phyloP scores from a whole-genome alignment of 2,329 filamentous ascomycete genomes.

The Fusarium sp. region DNA sequence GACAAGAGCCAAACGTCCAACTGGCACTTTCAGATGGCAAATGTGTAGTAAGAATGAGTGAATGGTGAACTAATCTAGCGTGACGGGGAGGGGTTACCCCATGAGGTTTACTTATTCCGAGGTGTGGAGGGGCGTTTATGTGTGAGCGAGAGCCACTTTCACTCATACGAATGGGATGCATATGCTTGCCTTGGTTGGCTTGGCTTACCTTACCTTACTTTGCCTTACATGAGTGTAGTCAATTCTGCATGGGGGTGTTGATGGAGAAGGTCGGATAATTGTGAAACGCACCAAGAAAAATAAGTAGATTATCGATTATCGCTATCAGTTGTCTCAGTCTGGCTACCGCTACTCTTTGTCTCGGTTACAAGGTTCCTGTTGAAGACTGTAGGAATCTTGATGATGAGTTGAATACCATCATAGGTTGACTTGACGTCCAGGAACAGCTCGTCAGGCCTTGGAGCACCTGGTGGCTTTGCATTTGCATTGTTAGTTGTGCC shows the following conservation, averaged over 20 bases:
- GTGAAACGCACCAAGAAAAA: conserved; percentile 35
- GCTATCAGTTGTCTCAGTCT: conserved; percentile 17
- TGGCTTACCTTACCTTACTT: conserved; percentile 10
- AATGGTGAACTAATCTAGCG: conserved; percentile 27
- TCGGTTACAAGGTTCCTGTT: conserved; percentile 47
- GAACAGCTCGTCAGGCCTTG: conserved; percentile 62
- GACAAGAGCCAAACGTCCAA: not conserved
- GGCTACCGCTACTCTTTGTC: conserved; percentile 24
- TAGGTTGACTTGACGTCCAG: conserved; percentile 68
- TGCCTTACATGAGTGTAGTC: conserved; percentile 11
- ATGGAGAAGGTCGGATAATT: conserved; percentile 16
- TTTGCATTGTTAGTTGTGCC: conserved; percentile 6
- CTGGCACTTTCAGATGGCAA: conserved; percentile 1
- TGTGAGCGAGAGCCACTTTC: conserved; percentile 8
- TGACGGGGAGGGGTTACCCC: conserved; percentile 41
- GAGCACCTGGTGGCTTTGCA: conserved; percentile 49
- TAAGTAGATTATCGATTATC: conserved; percentile 29
- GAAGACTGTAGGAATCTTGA: conserved; percentile 68
- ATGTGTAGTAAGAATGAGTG: not conserved
- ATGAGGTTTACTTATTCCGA: conserved; percentile 38
- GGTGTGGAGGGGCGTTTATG: conserved; percentile 22
- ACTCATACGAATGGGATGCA: conserved; percentile 24
- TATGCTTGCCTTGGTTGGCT: conserved; percentile 21
- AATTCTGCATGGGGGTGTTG: conserved; percentile 24
- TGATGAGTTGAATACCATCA: conserved; percentile 68